Percentiles rank a stretch among this genome's conserved stretches.
These are phyloP conservation scores for Panicum hallii DNA, from an alignment of 202 grass and related monocot species.

Conservation along the genomic window DNA sequence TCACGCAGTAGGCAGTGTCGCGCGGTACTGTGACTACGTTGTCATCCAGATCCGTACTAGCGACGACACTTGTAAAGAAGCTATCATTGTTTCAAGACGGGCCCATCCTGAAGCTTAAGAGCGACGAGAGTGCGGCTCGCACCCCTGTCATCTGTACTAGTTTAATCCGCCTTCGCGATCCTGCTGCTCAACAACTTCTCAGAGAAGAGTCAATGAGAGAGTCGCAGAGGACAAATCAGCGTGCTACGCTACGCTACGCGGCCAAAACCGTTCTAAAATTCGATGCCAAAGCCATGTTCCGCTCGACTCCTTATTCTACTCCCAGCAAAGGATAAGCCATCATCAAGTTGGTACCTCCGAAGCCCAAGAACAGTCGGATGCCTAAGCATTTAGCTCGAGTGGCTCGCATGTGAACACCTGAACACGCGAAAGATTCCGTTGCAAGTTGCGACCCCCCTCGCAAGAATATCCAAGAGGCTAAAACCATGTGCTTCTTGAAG, in stretches of 20 bases:
- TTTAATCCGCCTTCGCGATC: not conserved
- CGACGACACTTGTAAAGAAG: too few relatives aligned
- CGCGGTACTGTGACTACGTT: too few relatives aligned
- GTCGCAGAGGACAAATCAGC: not conserved
- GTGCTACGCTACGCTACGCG: not conserved
- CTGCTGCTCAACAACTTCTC: not conserved
- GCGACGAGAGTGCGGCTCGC: not conserved
- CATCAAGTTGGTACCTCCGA: not conserved
- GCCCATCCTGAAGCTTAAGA: not conserved
- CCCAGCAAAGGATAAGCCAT: not conserved
- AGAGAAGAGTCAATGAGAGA: too few relatives aligned
- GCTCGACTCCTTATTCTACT: not conserved
- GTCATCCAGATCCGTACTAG: too few relatives aligned
- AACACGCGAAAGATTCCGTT: not conserved
- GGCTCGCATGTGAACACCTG: conserved; percentile 4
- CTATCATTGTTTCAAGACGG: too few relatives aligned
- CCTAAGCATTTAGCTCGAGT: not conserved
- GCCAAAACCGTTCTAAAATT: not conserved
- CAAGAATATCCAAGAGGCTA: not conserved
- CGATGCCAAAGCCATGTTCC: not conserved
- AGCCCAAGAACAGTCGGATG: not conserved
- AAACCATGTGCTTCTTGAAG: conserved; percentile 14
- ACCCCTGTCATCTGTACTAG: not conserved
- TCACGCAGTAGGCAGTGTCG: too few relatives aligned
- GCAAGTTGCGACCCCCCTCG: not conserved